Evolutionary conservation across 768 basidiomycete species (phyloP).

Genomic region (Naganishia kalamii): DNA sequence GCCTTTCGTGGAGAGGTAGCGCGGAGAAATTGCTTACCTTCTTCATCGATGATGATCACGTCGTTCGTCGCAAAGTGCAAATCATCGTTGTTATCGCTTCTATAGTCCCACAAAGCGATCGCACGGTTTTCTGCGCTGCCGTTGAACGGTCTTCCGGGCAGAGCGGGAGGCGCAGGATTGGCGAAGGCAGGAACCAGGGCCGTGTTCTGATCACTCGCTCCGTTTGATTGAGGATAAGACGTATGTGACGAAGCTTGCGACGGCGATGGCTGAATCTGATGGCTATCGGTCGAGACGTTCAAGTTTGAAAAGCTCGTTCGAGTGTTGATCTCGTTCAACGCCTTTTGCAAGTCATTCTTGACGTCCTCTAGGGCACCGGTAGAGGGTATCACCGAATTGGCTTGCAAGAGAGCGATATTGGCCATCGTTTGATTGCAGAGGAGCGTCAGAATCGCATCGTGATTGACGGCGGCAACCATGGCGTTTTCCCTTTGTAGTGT

Average conservation of each 20-base stretch:
- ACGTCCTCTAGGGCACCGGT: not conserved
- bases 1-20: not conserved
- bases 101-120: constrained; percentile 15
- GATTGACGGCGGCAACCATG: not conserved
- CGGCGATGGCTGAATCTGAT: not conserved
- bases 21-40: not conserved
- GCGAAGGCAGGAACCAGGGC: not conserved
- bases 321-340: constrained; percentile 1
- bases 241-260: not conserved
- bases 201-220: not conserved
- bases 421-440: constrained; percentile 8
- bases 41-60: constrained; percentile 18
- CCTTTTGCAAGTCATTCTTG: not conserved
- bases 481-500: not conserved
- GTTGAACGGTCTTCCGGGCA: not conserved
- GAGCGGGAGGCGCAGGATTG: not conserved
- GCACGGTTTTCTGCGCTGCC: not conserved
- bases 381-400: not conserved
- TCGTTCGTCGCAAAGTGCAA: constrained; percentile 13
- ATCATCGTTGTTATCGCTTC: constrained; percentile 4
- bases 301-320: not conserved
- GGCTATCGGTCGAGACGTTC: not conserved
- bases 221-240: not conserved
- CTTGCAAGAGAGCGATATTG: constrained; percentile 1
- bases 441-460: not conserved